Evolutionary conservation across 345 rosid species (phyloP), one percentile per base, ranked within the genome.

Genomic region (Cardamine occulta): DNA sequence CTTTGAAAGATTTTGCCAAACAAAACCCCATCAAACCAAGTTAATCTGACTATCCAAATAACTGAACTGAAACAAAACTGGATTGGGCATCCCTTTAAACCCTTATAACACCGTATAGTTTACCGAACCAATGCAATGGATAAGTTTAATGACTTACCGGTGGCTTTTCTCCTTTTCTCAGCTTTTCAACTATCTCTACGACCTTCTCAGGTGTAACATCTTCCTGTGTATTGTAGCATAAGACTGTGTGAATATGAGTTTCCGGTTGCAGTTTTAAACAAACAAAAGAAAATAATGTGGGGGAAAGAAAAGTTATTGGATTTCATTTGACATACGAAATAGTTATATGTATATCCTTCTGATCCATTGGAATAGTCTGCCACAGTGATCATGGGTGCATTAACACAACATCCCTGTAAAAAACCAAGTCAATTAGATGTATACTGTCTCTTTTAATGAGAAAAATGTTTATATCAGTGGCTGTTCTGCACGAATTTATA

Each of bases 301-400:
- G 32, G 24, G 56, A 73, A 68, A 56, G 23, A 60, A 66, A 61
- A 66, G 58, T 35, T 13, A 21, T 45, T 62, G 24, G 18, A 75
- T 18, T 45, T 61, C 59, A 51, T 51, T 40, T 65, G 74, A 83
- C 97, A n/a, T 77, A 88, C 97, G 55, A 85, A 96, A 68, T 93
- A 96, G 82, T 93, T 91, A 80, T 96, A 96, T 19, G 92, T 84
- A 75, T 96, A 96, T 83, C 96, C 98, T 81, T 91, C 95, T 9
- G 96, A 96, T 76, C 98, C 97, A 69, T 86, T 91, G 42, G 95
- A 89, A 72, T 91, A 96, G 84, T 96, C 97, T 4, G 92, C 98
- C 66, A 96, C 98, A 1, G 96, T 91, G 78, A 96, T 96, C 99
- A 96, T 96, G 40, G 96, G 99, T 63, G 99, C 98, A 72, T 96